phyloP scores from a whole-genome alignment of 225 moss, liverwort and hornwort genomes.

The Neckera pumila region DNA sequence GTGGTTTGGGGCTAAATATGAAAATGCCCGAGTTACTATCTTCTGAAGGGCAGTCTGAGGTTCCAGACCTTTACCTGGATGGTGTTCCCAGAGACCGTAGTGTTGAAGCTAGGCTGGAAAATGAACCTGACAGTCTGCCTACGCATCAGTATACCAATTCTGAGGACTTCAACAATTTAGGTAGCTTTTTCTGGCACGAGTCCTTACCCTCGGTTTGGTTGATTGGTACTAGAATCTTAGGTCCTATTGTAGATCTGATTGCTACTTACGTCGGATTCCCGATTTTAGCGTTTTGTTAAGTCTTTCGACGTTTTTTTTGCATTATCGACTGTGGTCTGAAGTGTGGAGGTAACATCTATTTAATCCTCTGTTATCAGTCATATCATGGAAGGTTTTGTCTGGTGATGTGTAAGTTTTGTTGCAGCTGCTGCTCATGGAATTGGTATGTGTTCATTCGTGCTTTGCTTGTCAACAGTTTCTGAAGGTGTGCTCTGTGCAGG shows the following conservation, averaged over 20 bases:
- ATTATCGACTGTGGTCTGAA: neutral
- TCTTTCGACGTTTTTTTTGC: neutral
- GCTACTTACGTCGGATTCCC: neutral
- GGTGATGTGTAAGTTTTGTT: neutral
- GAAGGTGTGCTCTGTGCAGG: conserved; percentile 2
- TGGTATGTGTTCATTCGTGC: neutral
- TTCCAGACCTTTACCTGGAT: conserved; percentile 60
- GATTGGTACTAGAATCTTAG: neutral
- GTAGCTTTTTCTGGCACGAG: conserved; percentile 4
- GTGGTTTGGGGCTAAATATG: conserved; percentile 58
- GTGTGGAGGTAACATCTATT: neutral
- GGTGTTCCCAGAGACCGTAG: conserved; percentile 18
- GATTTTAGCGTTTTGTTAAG: neutral
- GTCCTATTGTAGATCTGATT: neutral
- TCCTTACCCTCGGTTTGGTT: neutral
- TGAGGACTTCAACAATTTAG: conserved; percentile 42
- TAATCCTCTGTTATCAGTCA: neutral
- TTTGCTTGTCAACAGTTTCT: neutral
- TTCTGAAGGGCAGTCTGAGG: conserved; percentile 22
- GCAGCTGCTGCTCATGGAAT: neutral
- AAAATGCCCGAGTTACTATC: conserved; percentile 21
- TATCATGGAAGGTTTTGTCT: neutral
- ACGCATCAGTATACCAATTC: conserved; percentile 5
- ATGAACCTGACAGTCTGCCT: conserved; percentile 3
- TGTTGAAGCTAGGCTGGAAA: neutral